Base-by-base conservation (phyloP, 208 protist species). In the Sergeia podlipaevii region DNA sequence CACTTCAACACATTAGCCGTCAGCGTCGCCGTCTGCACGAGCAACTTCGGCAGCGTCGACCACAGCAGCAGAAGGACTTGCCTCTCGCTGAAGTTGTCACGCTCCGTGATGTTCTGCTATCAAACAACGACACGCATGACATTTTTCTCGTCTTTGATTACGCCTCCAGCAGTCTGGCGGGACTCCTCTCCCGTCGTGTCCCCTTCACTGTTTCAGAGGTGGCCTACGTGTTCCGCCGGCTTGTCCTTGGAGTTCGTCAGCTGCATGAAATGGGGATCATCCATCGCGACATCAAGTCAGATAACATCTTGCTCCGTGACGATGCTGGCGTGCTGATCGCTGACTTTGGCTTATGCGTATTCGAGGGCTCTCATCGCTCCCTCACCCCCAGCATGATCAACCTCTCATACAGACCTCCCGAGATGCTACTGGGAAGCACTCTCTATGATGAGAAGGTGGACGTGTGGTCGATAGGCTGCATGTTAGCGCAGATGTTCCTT, bases 401-500 rank as follows among this genome's bases (percentile, higher is more conserved):
- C n/a, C 70, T 97, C 21, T 89, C 88, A 65, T 98, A 98, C 66
- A 77, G 95, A 3, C 88, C 97, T 6, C 95, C 95, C n/a, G 96
- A 98, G 70, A 95, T 98, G 79, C 69, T 98, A 8, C 75, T 98
- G 24, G 94, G 95, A 15, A 74, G 67, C 23, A 69, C 54, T 21
- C 47, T 63, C 28, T 98, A 98, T 73, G 81, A 86, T 48, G 70
- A 66, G 15, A 86, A 89, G 43, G 85, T 98, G 0, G 96, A 98
- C 61, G 70, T 98, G 18, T 98, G 95, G 91, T 94, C 84, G 3
- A 56, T 97, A 24, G 96, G 96, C 11, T 98, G 94, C 63, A 80
- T 98, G 28, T 81, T 98, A 41, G 94, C 96, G 4, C 98, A 99
- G 85, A 83, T 99, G 69, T 91, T 88, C 63, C 75, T 95, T 4